Conservation (phyloP, 2,329 filamentous ascomycete species). For the Mycosphaerella sp. region DNA sequence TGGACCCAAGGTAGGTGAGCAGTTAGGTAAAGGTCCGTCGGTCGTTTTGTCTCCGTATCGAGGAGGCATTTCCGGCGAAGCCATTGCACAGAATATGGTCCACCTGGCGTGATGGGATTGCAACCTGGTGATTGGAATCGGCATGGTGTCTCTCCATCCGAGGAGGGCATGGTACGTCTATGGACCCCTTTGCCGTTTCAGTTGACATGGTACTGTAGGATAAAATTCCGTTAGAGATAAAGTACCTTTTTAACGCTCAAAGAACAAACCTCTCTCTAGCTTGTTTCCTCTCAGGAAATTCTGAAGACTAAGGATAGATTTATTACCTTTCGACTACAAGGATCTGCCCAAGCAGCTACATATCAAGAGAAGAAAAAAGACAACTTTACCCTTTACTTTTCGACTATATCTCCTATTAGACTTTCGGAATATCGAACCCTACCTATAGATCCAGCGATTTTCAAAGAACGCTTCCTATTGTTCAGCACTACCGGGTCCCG, state of each 20-base stretch:
- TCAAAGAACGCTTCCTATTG: constrained; percentile 22
- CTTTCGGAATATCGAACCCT: constrained; percentile 25
- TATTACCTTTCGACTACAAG: constrained; percentile 12
- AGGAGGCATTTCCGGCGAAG: constrained; percentile 21
- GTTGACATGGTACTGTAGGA: constrained; percentile 24
- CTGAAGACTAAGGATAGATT: constrained; percentile 19
- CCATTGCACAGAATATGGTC: constrained; percentile 16
- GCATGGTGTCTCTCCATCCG: constrained; percentile 23
- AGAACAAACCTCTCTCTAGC: constrained; percentile 24
- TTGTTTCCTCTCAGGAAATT: constrained; percentile 21
- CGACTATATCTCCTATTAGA: constrained; percentile 23
- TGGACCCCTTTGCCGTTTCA: constrained; percentile 25
- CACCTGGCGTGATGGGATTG: constrained; percentile 26
- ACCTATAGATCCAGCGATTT: constrained; percentile 21
- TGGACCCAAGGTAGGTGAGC: too few species aligned
- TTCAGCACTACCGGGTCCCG: too few species aligned
- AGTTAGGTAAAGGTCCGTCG: too few species aligned
- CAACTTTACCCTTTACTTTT: too few species aligned
- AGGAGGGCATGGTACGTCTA: constrained; percentile 24
- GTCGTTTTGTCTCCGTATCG: too few species aligned
- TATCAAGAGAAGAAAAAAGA: constrained; percentile 20
- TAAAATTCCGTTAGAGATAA: constrained; percentile 26
- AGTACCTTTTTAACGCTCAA: constrained; percentile 24
- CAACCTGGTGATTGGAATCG: constrained; percentile 25
- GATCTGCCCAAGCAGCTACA: constrained; percentile 15